Conservation (phyloP, 177 flowering plant genomes). For the Vitis hybrid region DNA sequence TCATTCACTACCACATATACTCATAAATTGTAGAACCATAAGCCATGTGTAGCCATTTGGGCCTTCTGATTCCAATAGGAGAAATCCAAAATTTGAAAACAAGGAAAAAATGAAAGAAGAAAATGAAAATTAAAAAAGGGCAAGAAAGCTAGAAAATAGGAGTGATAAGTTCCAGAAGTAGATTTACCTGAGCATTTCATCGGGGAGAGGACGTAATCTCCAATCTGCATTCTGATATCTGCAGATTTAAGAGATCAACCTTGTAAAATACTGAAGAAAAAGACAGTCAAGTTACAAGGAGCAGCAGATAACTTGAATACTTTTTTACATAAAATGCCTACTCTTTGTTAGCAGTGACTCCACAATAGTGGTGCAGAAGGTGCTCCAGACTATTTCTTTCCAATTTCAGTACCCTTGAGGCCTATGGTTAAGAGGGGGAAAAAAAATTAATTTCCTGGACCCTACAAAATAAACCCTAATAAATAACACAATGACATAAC, state of each 20-base stretch:
- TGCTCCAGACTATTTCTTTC: conserved; percentile 91
- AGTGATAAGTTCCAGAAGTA: neutral
- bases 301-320: neutral
- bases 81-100: no score
- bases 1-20: no score
- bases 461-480: neutral
- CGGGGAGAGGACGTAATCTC: conserved; percentile 92
- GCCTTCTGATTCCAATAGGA: no score
- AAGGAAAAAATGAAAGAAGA: no score
- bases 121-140: no score
- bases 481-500: no score
- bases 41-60: no score
- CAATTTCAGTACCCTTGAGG: conserved; percentile 82
- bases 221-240: conserved; percentile 99
- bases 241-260: conserved; percentile 27
- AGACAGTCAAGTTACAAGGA: neutral
- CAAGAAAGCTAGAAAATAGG: neutral
- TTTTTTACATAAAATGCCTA: conserved; percentile 25
- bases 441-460: neutral
- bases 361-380: conserved; percentile 83
- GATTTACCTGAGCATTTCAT: conserved; percentile 76
- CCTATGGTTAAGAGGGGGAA: conserved; percentile 37
- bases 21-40: no score
- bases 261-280: neutral
- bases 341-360: conserved; percentile 94